Percentiles rank a stretch among this genome's conserved stretches.
Conservation (phyloP, 169 alveolate species). For the Hepatocystis sp. region DNA sequence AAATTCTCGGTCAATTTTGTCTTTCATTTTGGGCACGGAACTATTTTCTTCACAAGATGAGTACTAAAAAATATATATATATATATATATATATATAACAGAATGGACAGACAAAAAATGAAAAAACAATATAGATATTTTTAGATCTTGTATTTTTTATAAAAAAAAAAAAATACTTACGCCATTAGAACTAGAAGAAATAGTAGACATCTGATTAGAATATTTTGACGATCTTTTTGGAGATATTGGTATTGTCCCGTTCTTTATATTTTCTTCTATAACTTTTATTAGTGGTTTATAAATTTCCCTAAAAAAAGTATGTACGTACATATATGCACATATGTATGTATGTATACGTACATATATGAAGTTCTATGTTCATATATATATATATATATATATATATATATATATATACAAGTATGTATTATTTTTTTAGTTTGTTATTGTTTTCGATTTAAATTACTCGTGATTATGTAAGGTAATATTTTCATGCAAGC, state of each 20-base stretch:
- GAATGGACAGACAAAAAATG: neutral
- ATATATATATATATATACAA: too few relatives aligned
- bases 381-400: too few relatives aligned
- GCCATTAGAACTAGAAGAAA: constrained; percentile 42
- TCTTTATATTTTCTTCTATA: constrained; percentile 37
- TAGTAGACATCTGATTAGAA: constrained; percentile 43
- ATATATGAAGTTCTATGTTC: neutral
- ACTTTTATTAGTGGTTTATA: constrained; percentile 50
- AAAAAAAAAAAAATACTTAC: constrained; percentile 1
- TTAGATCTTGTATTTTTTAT: neutral
- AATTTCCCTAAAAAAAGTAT: constrained; percentile 23
- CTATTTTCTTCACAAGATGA: constrained; percentile 8
- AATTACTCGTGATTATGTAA: constrained; percentile 65
- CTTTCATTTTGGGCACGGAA: constrained; percentile 43
- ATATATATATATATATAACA: neutral
- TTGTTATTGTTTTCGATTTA: neutral
- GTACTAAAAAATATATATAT: constrained; percentile 11
- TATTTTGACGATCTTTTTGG: constrained; percentile 49
- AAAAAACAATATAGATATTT: too few relatives aligned
- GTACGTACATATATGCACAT: neutral
- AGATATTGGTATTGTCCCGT: constrained; percentile 29
- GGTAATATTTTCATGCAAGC: constrained; percentile 47
- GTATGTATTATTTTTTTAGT: constrained; percentile 2
- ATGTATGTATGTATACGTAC: neutral
- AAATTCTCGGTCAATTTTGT: constrained; percentile 32